Evolutionary conservation across 2,329 filamentous ascomycete species (phyloP).

Genomic region (Trichoderma sp.): DNA sequence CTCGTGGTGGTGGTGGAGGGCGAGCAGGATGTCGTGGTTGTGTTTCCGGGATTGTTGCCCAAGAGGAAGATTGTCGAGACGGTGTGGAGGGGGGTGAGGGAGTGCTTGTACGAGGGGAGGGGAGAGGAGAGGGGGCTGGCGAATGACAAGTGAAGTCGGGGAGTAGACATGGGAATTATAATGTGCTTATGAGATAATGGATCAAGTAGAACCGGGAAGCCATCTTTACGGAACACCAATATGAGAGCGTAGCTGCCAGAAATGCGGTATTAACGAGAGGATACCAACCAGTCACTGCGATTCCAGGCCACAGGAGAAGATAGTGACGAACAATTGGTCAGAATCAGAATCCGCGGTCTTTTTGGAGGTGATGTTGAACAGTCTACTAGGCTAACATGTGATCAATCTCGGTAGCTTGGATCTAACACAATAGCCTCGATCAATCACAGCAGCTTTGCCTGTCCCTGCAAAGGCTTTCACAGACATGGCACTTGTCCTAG

Average conservation of each 20-base stretch:
- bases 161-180: not conserved
- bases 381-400: not conserved
- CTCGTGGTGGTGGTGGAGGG: constrained; percentile 85
- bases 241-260: not conserved
- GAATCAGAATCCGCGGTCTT: not conserved
- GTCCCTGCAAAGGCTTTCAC: not conserved
- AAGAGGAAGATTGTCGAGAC: constrained; percentile 71
- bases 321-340: not conserved
- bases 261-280: not conserved
- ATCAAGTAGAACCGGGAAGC: not conserved
- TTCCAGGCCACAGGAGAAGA: not conserved
- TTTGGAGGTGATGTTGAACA: not conserved
- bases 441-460: not conserved
- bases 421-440: not conserved
- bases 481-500: not conserved
- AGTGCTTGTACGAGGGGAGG: constrained; percentile 67
- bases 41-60: constrained; percentile 82
- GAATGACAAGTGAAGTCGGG: constrained; percentile 7
- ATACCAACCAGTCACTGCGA: not conserved
- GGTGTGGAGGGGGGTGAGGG: constrained; percentile 83
- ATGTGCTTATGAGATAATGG: not conserved
- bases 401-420: not conserved
- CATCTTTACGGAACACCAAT: not conserved
- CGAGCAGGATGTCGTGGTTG: constrained; percentile 86
- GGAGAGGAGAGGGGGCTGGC: constrained; percentile 32